phyloP scores from a whole-genome alignment of 257 asterid species.

The Salvia miltiorrhiza region DNA sequence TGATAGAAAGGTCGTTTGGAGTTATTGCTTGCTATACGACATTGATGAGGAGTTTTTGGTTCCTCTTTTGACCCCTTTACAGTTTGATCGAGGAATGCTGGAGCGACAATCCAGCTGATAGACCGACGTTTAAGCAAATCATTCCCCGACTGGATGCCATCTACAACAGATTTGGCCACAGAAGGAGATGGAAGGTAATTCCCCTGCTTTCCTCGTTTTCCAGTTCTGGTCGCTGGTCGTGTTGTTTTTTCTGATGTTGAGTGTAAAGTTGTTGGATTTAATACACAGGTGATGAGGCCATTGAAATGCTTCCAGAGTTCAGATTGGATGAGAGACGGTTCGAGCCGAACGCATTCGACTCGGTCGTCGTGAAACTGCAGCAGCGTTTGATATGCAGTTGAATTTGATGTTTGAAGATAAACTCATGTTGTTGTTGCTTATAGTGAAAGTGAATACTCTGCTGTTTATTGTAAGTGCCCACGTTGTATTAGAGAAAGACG shows the following conservation, averaged over 20 bases:
- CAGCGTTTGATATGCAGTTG: background rate
- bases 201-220: background rate
- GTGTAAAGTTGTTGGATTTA: background rate
- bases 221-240: too few species aligned
- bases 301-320: conserved; percentile 65
- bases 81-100: conserved; percentile 94
- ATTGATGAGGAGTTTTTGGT: background rate
- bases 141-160: conserved; percentile 75
- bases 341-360: conserved; percentile 42
- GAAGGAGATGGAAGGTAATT: conserved; percentile 84
- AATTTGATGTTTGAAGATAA: background rate
- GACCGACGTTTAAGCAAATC: conserved; percentile 86
- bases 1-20: too few species aligned
- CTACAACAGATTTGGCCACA: conserved; percentile 59
- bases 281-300: conserved; percentile 61
- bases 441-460: background rate
- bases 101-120: conserved; percentile 59
- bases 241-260: background rate
- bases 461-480: background rate
- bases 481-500: background rate
- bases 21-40: background rate
- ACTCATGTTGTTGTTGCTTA: background rate
- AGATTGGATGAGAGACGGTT: conserved; percentile 55
- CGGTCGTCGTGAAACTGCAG: conserved; percentile 7
- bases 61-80: conserved; percentile 12